These are phyloP conservation scores for Magnolia changhungtana DNA, from an alignment of 164 flowering plant genomes.

Conservation along the genomic window DNA sequence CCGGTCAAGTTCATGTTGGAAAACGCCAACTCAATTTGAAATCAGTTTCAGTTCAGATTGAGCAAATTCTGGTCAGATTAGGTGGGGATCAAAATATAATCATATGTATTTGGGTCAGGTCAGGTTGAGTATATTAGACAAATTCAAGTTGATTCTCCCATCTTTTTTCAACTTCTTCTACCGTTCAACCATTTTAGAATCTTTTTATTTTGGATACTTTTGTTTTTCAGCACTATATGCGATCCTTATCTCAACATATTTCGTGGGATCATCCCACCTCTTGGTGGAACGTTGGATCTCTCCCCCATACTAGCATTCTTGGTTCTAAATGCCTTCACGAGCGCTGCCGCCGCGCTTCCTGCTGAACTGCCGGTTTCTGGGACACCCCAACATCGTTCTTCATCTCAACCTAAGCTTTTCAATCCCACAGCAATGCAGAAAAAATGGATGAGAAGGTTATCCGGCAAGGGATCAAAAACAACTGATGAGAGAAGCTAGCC, in stretches of 20 bases:
- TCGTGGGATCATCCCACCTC: conserved; percentile 91
- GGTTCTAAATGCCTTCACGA: conserved; percentile 79
- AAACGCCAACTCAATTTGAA: too few relatives aligned
- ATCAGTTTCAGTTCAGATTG: too few relatives aligned
- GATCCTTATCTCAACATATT: conserved; percentile 96
- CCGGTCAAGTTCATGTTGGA: too few relatives aligned
- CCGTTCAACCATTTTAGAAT: not conserved
- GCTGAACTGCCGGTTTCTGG: conserved; percentile 62
- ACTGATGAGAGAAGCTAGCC: conserved; percentile 5
- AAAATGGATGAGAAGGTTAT: conserved; percentile 30
- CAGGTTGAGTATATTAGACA: too few relatives aligned
- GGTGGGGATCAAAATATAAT: too few relatives aligned
- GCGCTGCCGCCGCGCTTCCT: conserved; percentile 87
- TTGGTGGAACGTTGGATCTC: conserved; percentile 88
- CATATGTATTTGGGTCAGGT: too few relatives aligned
- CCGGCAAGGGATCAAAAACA: conserved; percentile 8
- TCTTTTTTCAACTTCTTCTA: too few relatives aligned
- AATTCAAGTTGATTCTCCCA: too few relatives aligned
- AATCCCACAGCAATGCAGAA: conserved; percentile 25
- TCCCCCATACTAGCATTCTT: conserved; percentile 91
- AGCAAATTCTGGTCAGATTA: too few relatives aligned
- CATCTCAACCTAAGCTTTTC: conserved; percentile 12
- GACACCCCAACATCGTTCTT: conserved; percentile 12
- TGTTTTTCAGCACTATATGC: conserved; percentile 66
- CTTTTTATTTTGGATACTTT: not conserved